Evolutionary conservation across 805 yeast species (phyloP).

Genomic region (Lachancea meyersii): DNA sequence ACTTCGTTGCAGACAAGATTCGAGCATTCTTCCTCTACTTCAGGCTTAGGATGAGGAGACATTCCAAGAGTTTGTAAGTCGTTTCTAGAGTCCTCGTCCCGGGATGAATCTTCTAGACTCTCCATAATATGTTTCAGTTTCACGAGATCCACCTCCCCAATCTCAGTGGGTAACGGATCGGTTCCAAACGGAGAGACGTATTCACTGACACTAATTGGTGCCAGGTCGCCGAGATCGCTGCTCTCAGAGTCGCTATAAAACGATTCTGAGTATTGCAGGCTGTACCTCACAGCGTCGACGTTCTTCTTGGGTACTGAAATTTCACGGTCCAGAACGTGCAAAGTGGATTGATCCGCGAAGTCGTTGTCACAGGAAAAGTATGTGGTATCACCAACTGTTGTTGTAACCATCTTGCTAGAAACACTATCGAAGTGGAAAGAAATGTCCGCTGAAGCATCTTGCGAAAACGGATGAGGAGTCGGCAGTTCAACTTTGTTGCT

Average conservation of each 20-base stretch:
- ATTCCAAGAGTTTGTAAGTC: too few species aligned
- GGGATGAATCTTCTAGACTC: neutral
- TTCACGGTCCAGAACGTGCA: neutral
- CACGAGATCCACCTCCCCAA: neutral
- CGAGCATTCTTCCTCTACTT: too few species aligned
- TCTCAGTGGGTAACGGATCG: constrained; percentile 1
- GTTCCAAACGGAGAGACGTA: constrained; percentile 4
- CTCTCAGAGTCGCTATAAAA: constrained; percentile 4
- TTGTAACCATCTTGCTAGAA: neutral
- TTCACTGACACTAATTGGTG: neutral
- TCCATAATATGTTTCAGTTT: neutral
- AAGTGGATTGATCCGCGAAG: neutral
- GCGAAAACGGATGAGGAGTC: neutral
- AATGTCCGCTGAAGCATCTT: neutral
- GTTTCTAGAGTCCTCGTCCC: too few species aligned
- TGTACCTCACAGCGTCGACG: neutral
- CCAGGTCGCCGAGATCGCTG: neutral
- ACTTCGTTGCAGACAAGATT: too few species aligned
- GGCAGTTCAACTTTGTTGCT: neutral
- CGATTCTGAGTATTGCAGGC: constrained; percentile 3
- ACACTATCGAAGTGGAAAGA: neutral
- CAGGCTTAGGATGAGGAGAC: too few species aligned
- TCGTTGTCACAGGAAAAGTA: neutral
- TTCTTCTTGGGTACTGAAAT: neutral
- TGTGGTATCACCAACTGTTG: neutral